Conservation (phyloP, 2,329 filamentous ascomycete genomes). For the Sarocladiaceae sp. region DNA sequence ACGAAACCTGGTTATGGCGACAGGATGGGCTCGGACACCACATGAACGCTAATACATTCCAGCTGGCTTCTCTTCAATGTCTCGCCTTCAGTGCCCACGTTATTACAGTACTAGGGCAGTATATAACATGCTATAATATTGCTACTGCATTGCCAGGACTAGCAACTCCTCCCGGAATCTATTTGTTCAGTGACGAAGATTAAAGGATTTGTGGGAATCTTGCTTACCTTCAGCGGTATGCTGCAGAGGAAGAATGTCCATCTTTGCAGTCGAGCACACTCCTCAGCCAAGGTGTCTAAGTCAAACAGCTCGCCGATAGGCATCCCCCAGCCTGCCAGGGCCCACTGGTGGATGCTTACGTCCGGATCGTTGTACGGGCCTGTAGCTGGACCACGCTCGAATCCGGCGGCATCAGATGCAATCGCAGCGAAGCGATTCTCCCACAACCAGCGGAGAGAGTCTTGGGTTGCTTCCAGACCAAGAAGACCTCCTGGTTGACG, state of each 20-base stretch:
- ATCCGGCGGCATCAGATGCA: conserved; percentile 34
- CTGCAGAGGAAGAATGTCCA: conserved; percentile 27
- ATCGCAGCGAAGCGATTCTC: conserved; percentile 37
- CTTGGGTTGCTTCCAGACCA: conserved; percentile 30
- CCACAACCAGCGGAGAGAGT: conserved; percentile 38
- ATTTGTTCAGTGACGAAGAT: background rate
- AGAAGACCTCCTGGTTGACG: conserved; percentile 23
- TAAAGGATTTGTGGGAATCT: background rate
- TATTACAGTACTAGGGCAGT: no score
- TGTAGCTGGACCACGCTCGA: conserved; percentile 34
- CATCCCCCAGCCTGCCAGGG: conserved; percentile 37
- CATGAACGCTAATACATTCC: no score
- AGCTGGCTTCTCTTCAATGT: no score
- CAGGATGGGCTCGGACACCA: no score
- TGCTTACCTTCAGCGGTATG: conserved; percentile 22
- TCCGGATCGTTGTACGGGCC: conserved; percentile 16
- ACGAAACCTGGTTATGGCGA: background rate
- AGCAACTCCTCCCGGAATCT: conserved; percentile 29
- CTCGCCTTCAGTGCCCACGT: background rate
- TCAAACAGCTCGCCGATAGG: conserved; percentile 37
- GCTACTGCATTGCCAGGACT: conserved; percentile 32
- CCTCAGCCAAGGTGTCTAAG: conserved; percentile 24
- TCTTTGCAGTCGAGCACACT: conserved; percentile 18
- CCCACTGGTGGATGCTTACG: conserved; percentile 26
- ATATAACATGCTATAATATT: conserved; percentile 19